Base-by-base conservation (phyloP, 2,329 filamentous ascomycete genomes). In the Amauroascus verrucosus region DNA sequence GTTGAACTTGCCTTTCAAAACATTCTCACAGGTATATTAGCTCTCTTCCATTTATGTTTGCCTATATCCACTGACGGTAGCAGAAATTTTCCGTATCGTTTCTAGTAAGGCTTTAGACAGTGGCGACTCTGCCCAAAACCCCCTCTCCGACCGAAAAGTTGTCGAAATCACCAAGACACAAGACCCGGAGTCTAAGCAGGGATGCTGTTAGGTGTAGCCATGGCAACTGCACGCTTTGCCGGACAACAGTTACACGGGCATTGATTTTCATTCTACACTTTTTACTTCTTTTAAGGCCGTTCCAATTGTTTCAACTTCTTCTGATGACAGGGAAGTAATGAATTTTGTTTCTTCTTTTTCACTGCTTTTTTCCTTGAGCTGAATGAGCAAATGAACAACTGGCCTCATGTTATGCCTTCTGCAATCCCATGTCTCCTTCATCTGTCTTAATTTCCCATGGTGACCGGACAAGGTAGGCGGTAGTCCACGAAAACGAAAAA, bases 1-100 rank as follows among this genome's bases (percentile, higher is more conserved):
- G 93, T 98, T 61, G 93, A 98, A 76, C 83, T 97, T 67, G 93
- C 93, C 57, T 97, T 98, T 82, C 91, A 98, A 77, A 97, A 97
- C 75, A 98, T 98, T 69, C 79, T 98, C 70, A 98, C 93, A 68
- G 91, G 91, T 96, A 80, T 58, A 80, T 33, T n/a, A 48, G 52
- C 30, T 47, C 38, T 26, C 9, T 11, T 9, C 20, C 14, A 22
- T n/a, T 44, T 13, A 37, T 20, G 30, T 35, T 57, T 60, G 45
- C 57, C 61, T 48, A 43, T 46, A 4, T 48, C 18, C 38, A 52
- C 44, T 58, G 41, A 54, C 53, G 46, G 47, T 37, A 9, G 5
- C 69, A 95, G 93, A 98, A 79, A 98, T 98, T 76, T 98, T 97
- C 80, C 87, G 90, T 67, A 98, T 98, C 65, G 93, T 98, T 60